Percentiles rank a stretch among this genome's conserved stretches.
Evolutionary conservation across 192 early-diverging fungal species (phyloP).

Genomic region (Gigaspora rosea): DNA sequence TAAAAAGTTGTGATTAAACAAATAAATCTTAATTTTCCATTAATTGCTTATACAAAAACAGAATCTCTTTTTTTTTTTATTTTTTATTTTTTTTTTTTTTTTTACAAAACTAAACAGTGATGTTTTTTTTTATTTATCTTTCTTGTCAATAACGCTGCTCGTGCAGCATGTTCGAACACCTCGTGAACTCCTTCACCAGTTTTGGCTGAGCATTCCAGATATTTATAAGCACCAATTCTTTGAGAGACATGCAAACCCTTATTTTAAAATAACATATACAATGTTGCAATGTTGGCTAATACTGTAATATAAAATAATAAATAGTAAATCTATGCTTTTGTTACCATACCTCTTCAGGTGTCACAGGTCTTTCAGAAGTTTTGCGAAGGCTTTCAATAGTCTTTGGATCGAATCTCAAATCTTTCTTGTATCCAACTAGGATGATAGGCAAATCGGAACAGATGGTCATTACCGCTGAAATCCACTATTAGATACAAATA

Average conservation of each 20-base stretch:
- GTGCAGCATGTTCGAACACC: constrained; percentile 86
- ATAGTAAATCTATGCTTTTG: too few relatives aligned
- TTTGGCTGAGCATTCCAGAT: constrained; percentile 85
- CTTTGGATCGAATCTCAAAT: constrained; percentile 79
- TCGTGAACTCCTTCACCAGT: constrained; percentile 77
- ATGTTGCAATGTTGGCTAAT: background rate
- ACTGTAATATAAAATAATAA: background rate
- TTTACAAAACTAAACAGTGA: too few relatives aligned
- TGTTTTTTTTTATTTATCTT: constrained; percentile 18
- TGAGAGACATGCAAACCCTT: constrained; percentile 71
- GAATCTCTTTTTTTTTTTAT: too few relatives aligned
- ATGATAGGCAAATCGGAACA: constrained; percentile 83
- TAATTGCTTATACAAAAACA: too few relatives aligned
- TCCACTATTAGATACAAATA: constrained; percentile 65
- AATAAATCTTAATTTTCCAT: too few relatives aligned
- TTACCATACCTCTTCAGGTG: constrained; percentile 60
- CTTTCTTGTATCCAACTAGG: constrained; percentile 87
- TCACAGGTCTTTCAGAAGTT: constrained; percentile 74
- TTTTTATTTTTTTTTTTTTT: too few relatives aligned
- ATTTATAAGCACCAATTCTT: constrained; percentile 78
- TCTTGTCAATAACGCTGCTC: constrained; percentile 64
- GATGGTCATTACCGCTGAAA: constrained; percentile 85
- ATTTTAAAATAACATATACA: background rate
- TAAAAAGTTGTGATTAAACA: too few relatives aligned
- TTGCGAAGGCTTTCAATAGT: constrained; percentile 78